Base-by-base conservation (phyloP, 2,329 filamentous ascomycete species). In the Aspergillus floridensis region DNA sequence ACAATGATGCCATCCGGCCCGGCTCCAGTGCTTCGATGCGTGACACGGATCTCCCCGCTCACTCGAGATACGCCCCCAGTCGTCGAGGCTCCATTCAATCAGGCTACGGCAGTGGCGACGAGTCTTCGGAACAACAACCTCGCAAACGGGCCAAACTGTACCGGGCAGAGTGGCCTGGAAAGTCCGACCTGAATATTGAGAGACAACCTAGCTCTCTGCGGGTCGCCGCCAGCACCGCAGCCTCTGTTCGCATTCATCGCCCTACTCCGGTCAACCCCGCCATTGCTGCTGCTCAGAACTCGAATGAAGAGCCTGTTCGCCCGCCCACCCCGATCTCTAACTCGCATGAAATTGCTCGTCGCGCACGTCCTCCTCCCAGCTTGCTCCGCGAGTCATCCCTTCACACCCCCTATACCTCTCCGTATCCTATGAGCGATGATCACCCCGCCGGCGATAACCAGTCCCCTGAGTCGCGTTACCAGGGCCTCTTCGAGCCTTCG, bases 191-290 rank as follows among this genome's bases (percentile, higher is more conserved):
- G 66, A 80, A 80, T 59, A 80, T 97, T 68, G 90, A 88, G 54
- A 83, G 85, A 44, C 87, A 87, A 31, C 85, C 87, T 10, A 92
- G 95, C 52, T 96, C 91, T 3, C 80, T 98, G 26, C 86, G 93
- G 52, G 92, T 96, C n/a, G 88, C 91, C 61, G 93, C 93, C 50
- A 96, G 92, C 72, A 96, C 91, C 16, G 89, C 93, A 49, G 91
- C 92, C 47, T 96, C 93, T 5, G 82, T 98, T 59, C 89, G 93
- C 48, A 88, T 88, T 51, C 90, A 96, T 73, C 86, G 92, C 49
- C 93, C 93, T 4, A 83, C 91, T 4, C 76, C 79, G 6, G 65
- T 80, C 26, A 79, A 79, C 57, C 76, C 78, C 44, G 64, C 70
- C 8, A 65, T 72, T 21, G 63, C 69, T 31, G 65, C 66, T 19